Conservation (phyloP, 1,284 basidiomycete species). For the Malassezia furfur region DNA sequence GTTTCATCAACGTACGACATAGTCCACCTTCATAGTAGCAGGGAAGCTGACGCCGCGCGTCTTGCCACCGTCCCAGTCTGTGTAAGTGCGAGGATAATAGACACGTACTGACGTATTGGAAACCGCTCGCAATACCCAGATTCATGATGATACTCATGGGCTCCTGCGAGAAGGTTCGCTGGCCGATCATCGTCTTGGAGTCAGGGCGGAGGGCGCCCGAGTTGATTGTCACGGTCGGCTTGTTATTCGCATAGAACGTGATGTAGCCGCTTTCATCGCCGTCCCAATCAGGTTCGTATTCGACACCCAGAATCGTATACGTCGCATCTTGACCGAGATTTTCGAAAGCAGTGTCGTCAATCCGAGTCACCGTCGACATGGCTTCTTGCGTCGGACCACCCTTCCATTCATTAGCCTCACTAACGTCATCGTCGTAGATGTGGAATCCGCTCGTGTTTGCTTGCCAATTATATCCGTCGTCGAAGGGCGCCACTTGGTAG, state of each 20-base stretch:
- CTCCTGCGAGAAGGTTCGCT: slow-evolving; percentile 37
- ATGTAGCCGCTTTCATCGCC: slow-evolving; percentile 31
- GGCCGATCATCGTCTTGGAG: slow-evolving; percentile 24
- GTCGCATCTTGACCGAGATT: slow-evolving; percentile 18
- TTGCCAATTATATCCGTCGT: slow-evolving; percentile 36
- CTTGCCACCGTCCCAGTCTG: slow-evolving; percentile 5
- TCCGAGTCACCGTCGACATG: slow-evolving; percentile 33
- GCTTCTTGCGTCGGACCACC: slow-evolving; percentile 46
- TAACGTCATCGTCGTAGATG: slow-evolving; percentile 28
- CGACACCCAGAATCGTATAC: slow-evolving; percentile 36
- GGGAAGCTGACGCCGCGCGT: slow-evolving; percentile 46
- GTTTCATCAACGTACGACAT: slow-evolving; percentile 6
- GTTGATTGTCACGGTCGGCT: slow-evolving; percentile 38
- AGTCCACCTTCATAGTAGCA: slow-evolving; percentile 48
- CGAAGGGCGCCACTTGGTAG: slow-evolving; percentile 47
- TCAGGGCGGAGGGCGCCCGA: slow-evolving; percentile 23
- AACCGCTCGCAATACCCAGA: slow-evolving; percentile 35
- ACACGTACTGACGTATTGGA: slow-evolving; percentile 29
- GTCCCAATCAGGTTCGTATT: slow-evolving; percentile 42
- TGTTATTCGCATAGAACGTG: slow-evolving; percentile 43
- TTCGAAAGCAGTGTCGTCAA: slow-evolving; percentile 36
- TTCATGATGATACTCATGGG: slow-evolving; percentile 45
- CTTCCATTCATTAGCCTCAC: slow-evolving; percentile 38
- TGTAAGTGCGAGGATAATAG: background rate
- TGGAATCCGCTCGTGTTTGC: slow-evolving; percentile 17